Base-by-base conservation (phyloP, 768 basidiomycete genomes). In the Hydnomerulius pinastri region DNA sequence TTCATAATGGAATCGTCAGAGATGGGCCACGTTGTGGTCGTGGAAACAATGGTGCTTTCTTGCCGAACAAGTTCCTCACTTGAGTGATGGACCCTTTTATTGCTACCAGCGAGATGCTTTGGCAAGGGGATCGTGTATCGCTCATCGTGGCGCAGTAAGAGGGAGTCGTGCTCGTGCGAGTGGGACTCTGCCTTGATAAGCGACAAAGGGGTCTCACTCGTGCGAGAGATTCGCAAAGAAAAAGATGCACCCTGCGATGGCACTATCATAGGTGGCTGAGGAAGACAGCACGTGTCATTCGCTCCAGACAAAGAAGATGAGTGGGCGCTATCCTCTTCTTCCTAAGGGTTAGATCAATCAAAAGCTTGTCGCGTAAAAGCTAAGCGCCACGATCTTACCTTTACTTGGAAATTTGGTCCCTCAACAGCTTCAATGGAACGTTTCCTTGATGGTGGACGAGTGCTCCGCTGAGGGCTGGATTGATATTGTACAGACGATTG, bases 1-100 rank as follows among this genome's bases (percentile, higher is more conserved):
- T 68, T 68, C 46, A 62, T 61, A 46, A 48, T 51, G 10, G 66
- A 60, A 57, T 68, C 69, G 54, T 66, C 66, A 58, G 67, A 62
- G 68, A 56, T 60, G 12, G 66, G 2, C 69, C 69, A 70, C 65
- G 69, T 65, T 63, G 65, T 41, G 18, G 57, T 50, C 25, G 66
- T 49, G 5, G 66, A 53, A 29, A 56, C 11, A 50, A 62, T 43
- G 25, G 57, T 41, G 42, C 21, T 55, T 38, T 65, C 66, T 54
- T 66, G 68, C 48, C 68, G 68, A 46, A 60, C 46, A 53, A 62
- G 49, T 23, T 64, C 63, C 36, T 65, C 67, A 46, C 46, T 57
- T 46, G 64, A 55, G 40, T 59, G 67, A 46, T 64, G 68, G 20
- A 56, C 46, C 42, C 67, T 52, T 52, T 68, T 68, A 47, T 58